These are phyloP conservation scores for Forsythia viridissima DNA, from an alignment of 257 asterid genomes.

Conservation along the genomic window DNA sequence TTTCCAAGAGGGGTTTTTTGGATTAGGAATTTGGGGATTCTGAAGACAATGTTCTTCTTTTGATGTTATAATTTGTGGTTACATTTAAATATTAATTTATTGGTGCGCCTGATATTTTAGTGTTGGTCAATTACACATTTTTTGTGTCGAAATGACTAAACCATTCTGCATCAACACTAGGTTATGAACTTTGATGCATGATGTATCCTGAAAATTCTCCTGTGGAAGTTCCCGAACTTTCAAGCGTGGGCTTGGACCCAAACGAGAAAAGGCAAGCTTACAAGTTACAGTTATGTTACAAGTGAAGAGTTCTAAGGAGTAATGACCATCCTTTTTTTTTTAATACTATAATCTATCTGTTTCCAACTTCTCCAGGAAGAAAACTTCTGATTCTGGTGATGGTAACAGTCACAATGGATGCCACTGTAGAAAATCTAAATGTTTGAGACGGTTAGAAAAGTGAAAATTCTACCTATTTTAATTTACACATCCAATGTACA, in stretches of 20 bases:
- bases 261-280: slow-evolving; percentile 39
- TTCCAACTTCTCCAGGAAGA: slow-evolving; percentile 28
- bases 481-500: neutral
- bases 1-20: no score
- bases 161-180: no score
- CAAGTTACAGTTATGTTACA: neutral
- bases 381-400: slow-evolving; percentile 18
- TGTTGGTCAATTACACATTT: no score
- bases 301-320: neutral
- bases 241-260: slow-evolving; percentile 40
- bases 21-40: no score
- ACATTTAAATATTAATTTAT: no score
- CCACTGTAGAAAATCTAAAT: slow-evolving; percentile 42
- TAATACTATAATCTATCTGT: neutral
- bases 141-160: no score
- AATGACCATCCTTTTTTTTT: neutral
- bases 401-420: slow-evolving; percentile 39
- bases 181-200: neutral
- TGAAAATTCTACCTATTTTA: neutral
- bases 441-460: slow-evolving; percentile 42
- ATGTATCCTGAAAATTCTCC: slow-evolving; percentile 22
- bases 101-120: no score
- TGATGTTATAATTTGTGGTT: no score
- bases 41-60: no score
- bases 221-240: slow-evolving; percentile 26